Conservation (phyloP, 2,329 filamentous ascomycete species). For the Colletotrichum tofieldiae region DNA sequence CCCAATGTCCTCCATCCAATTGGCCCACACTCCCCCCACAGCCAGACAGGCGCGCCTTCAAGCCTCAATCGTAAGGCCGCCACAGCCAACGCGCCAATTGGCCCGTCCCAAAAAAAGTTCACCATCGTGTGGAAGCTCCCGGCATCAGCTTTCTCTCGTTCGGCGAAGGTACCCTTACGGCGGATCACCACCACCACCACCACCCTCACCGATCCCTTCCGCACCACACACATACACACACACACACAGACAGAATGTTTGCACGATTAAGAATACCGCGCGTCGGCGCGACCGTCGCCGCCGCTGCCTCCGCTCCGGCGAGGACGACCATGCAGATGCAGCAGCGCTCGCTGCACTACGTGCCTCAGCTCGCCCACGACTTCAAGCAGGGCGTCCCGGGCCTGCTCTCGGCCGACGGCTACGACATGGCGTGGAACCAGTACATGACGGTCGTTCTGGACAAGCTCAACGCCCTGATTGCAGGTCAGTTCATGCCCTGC, state of each 20-base stretch:
- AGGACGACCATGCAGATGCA: constrained; percentile 53
- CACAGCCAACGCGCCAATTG: constrained; percentile 29
- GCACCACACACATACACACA: constrained; percentile 45
- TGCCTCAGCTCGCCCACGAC: constrained; percentile 64
- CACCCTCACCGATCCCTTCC: not conserved
- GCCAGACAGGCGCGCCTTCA: constrained; percentile 1
- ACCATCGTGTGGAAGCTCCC: constrained; percentile 37
- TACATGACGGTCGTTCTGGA: constrained; percentile 84
- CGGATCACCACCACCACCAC: constrained; percentile 24
- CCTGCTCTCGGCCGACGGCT: constrained; percentile 79
- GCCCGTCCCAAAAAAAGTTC: constrained; percentile 43
- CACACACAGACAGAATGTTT: constrained; percentile 61
- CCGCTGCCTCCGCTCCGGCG: constrained; percentile 43
- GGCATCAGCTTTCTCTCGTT: constrained; percentile 27
- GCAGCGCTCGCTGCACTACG: constrained; percentile 60
- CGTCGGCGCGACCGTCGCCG: constrained; percentile 50
- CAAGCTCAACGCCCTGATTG: constrained; percentile 81
- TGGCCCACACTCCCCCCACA: constrained; percentile 10
- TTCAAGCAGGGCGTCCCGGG: constrained; percentile 73
- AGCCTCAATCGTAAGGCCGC: constrained; percentile 42
- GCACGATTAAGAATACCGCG: constrained; percentile 69
- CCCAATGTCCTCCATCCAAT: constrained; percentile 4
- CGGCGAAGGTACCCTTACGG: constrained; percentile 32
- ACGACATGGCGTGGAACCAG: constrained; percentile 83
- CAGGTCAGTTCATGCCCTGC: constrained; percentile 68